Base-by-base conservation (phyloP, 495 filamentous ascomycete species). In the Penicillium arizonense region DNA sequence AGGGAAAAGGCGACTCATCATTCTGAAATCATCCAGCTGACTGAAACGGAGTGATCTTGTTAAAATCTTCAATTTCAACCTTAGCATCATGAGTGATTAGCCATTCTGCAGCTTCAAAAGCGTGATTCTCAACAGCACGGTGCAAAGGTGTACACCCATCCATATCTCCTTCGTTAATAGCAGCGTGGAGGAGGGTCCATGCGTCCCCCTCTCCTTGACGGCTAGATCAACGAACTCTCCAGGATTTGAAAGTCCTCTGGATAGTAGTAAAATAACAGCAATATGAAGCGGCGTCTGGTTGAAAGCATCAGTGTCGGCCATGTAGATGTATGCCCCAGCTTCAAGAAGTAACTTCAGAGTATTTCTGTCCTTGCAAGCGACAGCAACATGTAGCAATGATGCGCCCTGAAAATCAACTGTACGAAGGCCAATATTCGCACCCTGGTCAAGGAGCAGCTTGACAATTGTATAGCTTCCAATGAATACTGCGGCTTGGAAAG, bases 251-350 rank as follows among this genome's bases (percentile, higher is more conserved):
- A 14, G 13, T 12, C 11, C 7, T 32, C 13, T 28, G 26, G n/a
- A 26, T 28, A 18, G 24, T 6, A 13, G n/a, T 6, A 14, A 16
- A 14, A 14, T 14, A 24, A 24, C 26, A 30, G 41, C 24, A 14
- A 44, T 16, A 32, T 44, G 26, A 32, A 44, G 41, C 16, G 41
- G 41, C 26, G 41, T 44, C 23, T 44, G 41, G 24, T 44, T 44
- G 26, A 32, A 44, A 44, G 13, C 13, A 32, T 37, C 35, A 37
- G 13, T 14, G 1, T 37, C 9, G 16, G 11, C 35, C 13, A 37
- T 37, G 16, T 37, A 37, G 35, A 37, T 37, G 5, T 37, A 5
- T 37, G 35, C 35, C 1, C 35, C 35, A n/a, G 35, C 35, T 37
- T 37, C 35, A 37, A 37, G 35, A 37, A 37, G 35, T 21, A 40